Base-by-base conservation (phyloP, 2,329 filamentous ascomycete species). In the Verticillium zaregamsianum region DNA sequence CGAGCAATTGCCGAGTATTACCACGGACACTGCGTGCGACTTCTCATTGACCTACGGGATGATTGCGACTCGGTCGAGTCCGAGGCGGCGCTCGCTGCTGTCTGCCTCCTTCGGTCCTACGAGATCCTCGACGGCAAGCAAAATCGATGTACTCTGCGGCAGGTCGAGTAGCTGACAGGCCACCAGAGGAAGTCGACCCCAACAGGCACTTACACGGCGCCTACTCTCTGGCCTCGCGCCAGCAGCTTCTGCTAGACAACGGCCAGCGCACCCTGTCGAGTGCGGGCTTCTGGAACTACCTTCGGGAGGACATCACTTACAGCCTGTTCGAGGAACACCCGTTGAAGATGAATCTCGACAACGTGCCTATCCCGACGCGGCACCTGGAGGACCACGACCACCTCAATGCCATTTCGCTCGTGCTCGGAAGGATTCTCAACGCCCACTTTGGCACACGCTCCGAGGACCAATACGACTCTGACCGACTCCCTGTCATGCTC, bases 271-370 rank as follows among this genome's bases (percentile, higher is more conserved):
- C 71, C 0, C 65, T 82, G 0, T 64, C 75, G 2, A 71, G 71
- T 3, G 76, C 79, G 1, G 80, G 80, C 0, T 79, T 80, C 60
- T 83, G 80, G 80, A 83, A 83, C 62, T 82, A 82, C 59, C 72
- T 83, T 0, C 74, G 80, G 1, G 80, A 83, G 66, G 80, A 83
- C 40, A 82, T 83, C n/a, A 82, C 81, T 0, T 80, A 82, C n/a
- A 79, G 79, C n/a, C 66, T 83, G 1, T 80, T 79, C 49, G 71
- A 77, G 40, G 67, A 71, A 6, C 77, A 76, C 25, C 72, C 72
- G 0, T 65, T 81, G 1, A 80, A 79, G 64, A 79, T 81, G 60
- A 70, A 77, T 20, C 59, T 79, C 14, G 56, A 69, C 14, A 49
- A 63, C 28, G 64, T 72, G 52, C 45, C 62, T 20, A 7, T 64